phyloP scores from a whole-genome alignment of 192 early-diverging fungal genomes.

The Helicostylum pulchrum region DNA sequence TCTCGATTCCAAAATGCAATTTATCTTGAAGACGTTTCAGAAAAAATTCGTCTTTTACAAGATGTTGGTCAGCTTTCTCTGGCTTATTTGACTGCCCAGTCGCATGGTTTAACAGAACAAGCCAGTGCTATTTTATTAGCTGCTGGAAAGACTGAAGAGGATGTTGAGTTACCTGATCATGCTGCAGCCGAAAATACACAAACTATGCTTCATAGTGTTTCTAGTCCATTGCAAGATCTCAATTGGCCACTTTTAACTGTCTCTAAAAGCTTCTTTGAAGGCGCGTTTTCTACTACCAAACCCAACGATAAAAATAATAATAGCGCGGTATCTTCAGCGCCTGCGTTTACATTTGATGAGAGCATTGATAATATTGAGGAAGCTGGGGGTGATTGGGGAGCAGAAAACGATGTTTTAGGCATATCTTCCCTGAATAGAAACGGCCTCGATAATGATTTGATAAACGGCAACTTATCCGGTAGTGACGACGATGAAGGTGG shows the following conservation, averaged over 20 bases:
- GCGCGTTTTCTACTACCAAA: slow-evolving; percentile 58
- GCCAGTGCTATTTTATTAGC: slow-evolving; percentile 77
- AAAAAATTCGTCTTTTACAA: slow-evolving; percentile 77
- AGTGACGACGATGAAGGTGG: slow-evolving; percentile 59
- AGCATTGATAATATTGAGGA: slow-evolving; percentile 54
- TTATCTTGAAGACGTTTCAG: slow-evolving; percentile 88
- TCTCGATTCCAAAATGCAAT: slow-evolving; percentile 91
- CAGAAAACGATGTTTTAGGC: slow-evolving; percentile 64
- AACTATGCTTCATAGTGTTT: slow-evolving; percentile 67
- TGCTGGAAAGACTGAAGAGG: slow-evolving; percentile 66
- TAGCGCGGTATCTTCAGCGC: background rate
- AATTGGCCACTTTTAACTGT: slow-evolving; percentile 95
- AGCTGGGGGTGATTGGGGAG: slow-evolving; percentile 74
- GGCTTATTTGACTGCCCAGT: slow-evolving; percentile 90
- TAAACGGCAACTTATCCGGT: slow-evolving; percentile 40
- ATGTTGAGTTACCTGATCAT: slow-evolving; percentile 43
- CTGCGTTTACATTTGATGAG: slow-evolving; percentile 54
- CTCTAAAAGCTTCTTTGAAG: slow-evolving; percentile 84
- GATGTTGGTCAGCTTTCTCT: slow-evolving; percentile 88
- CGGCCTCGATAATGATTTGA: slow-evolving; percentile 21
- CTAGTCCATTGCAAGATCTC: slow-evolving; percentile 66
- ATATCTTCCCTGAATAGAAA: slow-evolving; percentile 39
- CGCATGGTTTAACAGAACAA: slow-evolving; percentile 82
- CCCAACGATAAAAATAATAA: slow-evolving; percentile 34
- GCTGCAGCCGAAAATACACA: slow-evolving; percentile 39